Base-by-base conservation (phyloP, 2,329 filamentous ascomycete species). In the Beauveria varroae region DNA sequence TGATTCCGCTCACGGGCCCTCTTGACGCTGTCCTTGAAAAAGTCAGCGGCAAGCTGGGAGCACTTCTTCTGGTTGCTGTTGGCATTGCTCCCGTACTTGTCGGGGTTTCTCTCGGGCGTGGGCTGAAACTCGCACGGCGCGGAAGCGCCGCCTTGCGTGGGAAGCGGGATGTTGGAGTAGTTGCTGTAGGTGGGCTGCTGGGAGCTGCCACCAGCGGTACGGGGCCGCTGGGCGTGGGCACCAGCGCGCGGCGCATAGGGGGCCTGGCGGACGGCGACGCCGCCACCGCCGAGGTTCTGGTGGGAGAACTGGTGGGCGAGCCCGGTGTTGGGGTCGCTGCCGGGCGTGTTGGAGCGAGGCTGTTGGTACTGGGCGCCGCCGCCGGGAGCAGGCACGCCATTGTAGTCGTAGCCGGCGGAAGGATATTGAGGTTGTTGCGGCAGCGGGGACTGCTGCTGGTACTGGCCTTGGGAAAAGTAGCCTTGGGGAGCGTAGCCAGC, bases 21-120 rank as follows among this genome's bases (percentile, higher is more conserved):
- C 80, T 96, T 93, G 61, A 99, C 96, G 73, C 93, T 98, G 76
- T 99, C 93, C 77, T 96, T 96, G 85, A 98, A 99, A 80, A 98
- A 98, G 68, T 95, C 92, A 61, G 89, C 86, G 44, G 96, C 89
- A 70, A 87, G 73, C 70, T 86, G 83, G 16, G 83, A 83, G 72
- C 86, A 88, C 71, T 86, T 87, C 76, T 87, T 87, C 76, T 88
- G 84, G 72, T 88, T 88, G 72, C 86, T 86, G 69, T 87, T 86
- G 66, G 85, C 80, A 67, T 84, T 82, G 60, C 79, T 72, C 40
- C 85, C 84, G 67, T 86, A 88, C 70, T 90, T 90, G 71, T 96
- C 91, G 3, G 92, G 91, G 76, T 93, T 96, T 67, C 91, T 86
- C 71, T 96, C 91, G 1, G 92, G 89, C 53, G 90, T 89, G 66